Conservation (phyloP, 768 basidiomycete genomes). For the Clavulina sp. region DNA sequence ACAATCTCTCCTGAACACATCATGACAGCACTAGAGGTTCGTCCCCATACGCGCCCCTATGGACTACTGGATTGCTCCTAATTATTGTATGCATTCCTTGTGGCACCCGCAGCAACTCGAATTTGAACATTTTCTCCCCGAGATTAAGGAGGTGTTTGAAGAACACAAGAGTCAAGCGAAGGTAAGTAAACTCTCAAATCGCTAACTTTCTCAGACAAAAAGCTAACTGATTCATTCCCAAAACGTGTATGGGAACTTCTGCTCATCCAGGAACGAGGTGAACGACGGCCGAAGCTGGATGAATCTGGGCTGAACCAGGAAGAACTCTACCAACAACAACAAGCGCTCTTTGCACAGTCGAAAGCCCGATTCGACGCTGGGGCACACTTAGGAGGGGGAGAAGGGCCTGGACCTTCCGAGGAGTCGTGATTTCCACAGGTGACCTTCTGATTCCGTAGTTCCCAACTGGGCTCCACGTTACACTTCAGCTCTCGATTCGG, state of each 20-base stretch:
- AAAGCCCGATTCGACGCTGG: constrained; percentile 24
- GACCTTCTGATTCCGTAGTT: no score
- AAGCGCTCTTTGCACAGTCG: constrained; percentile 83
- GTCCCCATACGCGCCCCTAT: constrained; percentile 13
- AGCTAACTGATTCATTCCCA: background rate
- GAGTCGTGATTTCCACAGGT: no score
- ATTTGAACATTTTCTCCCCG: constrained; percentile 76
- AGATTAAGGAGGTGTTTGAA: constrained; percentile 83
- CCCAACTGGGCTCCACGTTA: no score
- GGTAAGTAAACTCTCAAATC: constrained; percentile 32
- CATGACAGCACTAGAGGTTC: constrained; percentile 72
- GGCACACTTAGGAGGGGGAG: no score
- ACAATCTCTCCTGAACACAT: constrained; percentile 98
- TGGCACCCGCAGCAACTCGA: constrained; percentile 51
- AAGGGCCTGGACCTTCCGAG: no score
- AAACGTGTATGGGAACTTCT: no score
- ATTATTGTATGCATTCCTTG: background rate
- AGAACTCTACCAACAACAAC: constrained; percentile 74
- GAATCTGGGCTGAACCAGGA: constrained; percentile 81
- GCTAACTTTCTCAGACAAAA: background rate
- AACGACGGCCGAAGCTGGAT: constrained; percentile 80
- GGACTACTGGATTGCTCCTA: background rate
- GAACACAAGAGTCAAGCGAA: constrained; percentile 95
- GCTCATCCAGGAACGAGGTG: constrained; percentile 78
- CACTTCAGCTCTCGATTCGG: no score